These are phyloP conservation scores for Musa beccarii DNA, from an alignment of 176 grass and related monocot species.

Conservation along the genomic window DNA sequence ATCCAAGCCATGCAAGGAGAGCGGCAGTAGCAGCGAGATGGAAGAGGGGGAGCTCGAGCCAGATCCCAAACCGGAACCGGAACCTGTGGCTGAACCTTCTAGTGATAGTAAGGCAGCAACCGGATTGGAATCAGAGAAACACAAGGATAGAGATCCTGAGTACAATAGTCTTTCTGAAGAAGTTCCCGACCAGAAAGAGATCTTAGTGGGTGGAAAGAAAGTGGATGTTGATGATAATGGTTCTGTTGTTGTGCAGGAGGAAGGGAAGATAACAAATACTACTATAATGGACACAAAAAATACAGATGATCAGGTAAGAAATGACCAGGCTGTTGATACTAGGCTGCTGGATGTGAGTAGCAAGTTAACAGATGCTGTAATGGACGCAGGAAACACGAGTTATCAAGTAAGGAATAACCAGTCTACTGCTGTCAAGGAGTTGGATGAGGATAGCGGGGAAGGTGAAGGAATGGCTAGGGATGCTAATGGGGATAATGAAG, in stretches of 20 bases:
- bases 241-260: slow-evolving; percentile 13
- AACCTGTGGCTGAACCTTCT: slow-evolving; percentile 16
- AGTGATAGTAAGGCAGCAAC: slow-evolving; percentile 17
- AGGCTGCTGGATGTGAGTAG: neutral
- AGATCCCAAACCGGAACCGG: slow-evolving; percentile 27
- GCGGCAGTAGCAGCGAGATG: slow-evolving; percentile 35
- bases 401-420: neutral
- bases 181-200: slow-evolving; percentile 17
- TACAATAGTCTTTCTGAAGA: slow-evolving; percentile 5
- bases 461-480: slow-evolving; percentile 12
- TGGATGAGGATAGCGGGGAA: slow-evolving; percentile 9
- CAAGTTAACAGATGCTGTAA: neutral
- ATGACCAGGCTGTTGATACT: neutral
- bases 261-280: neutral
- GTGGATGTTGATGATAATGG: neutral
- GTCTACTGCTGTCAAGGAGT: neutral
- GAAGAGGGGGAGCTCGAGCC: slow-evolving; percentile 90
- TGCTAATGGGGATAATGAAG: slow-evolving; percentile 12
- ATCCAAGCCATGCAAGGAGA: slow-evolving; percentile 34
- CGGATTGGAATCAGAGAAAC: slow-evolving; percentile 15
- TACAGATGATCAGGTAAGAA: neutral
- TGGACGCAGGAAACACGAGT: neutral
- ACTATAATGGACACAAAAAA: neutral
- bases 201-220: slow-evolving; percentile 2
- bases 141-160: slow-evolving; percentile 21